phyloP scores from a whole-genome alignment of 352 stramenopile genomes.

The Saprolegnia diclina region DNA sequence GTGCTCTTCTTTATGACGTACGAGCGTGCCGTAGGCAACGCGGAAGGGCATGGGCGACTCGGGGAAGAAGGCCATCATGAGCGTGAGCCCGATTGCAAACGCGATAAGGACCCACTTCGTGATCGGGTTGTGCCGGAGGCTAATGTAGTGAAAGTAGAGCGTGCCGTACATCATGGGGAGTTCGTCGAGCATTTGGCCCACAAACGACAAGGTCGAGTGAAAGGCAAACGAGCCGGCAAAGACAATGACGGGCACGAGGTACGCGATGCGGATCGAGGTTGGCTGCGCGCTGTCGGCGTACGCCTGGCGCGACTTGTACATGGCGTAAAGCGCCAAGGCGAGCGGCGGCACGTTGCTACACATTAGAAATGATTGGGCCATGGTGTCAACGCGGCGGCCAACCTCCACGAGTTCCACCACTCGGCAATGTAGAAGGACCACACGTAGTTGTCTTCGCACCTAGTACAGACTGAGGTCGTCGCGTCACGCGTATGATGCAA shows the following conservation, averaged over 20 bases:
- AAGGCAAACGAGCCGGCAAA: slow-evolving; percentile 26
- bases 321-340: slow-evolving; percentile 23
- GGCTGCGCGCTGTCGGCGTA: slow-evolving; percentile 11
- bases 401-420: slow-evolving; percentile 28
- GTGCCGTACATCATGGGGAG: slow-evolving; percentile 23
- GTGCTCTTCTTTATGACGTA: not conserved
- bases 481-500: not conserved
- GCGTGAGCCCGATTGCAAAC: slow-evolving; percentile 3
- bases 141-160: slow-evolving; percentile 28
- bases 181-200: slow-evolving; percentile 24
- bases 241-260: slow-evolving; percentile 23
- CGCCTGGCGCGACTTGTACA: slow-evolving; percentile 25
- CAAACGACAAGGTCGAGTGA: slow-evolving; percentile 19
- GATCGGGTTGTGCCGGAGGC: slow-evolving; percentile 12
- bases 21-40: slow-evolving; percentile 17
- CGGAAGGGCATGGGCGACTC: slow-evolving; percentile 16
- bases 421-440: slow-evolving; percentile 27
- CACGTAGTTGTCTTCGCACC: slow-evolving; percentile 27
- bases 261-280: slow-evolving; percentile 18
- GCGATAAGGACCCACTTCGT: slow-evolving; percentile 19
- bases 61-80: slow-evolving; percentile 19
- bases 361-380: not conserved
- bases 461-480: not conserved
- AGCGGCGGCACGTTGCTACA: slow-evolving; percentile 24
- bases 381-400: not conserved